A percentile compares a stretch with the other conserved stretches of the same genome.
Evolutionary conservation across 2,329 filamentous ascomycete species (phyloP).

Genomic region (Aspergillus thermomutatus): DNA sequence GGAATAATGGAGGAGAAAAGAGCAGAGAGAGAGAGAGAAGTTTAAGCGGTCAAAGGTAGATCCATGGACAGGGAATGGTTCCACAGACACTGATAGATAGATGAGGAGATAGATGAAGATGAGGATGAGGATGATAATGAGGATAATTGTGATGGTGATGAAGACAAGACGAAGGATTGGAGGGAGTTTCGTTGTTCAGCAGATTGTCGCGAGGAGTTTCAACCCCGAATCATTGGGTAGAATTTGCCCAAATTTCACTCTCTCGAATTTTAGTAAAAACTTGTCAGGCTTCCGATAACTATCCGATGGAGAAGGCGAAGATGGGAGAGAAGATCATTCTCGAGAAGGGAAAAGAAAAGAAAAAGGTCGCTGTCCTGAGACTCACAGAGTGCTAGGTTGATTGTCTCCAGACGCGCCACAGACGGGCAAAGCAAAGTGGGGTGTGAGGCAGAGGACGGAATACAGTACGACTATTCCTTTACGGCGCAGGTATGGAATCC

Average conservation of each 20-base stretch:
- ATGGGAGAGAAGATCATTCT: background rate
- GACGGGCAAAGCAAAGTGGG: constrained; percentile 16
- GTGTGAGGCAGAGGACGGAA: constrained; percentile 4
- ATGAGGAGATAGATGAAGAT: background rate
- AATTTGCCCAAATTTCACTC: background rate
- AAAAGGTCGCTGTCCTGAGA: background rate
- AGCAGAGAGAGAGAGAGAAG: background rate
- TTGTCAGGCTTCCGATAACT: background rate
- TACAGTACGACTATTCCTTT: background rate
- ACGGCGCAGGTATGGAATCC: background rate
- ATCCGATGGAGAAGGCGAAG: background rate
- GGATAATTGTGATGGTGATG: background rate
- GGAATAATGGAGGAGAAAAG: background rate
- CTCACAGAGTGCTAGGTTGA: background rate
- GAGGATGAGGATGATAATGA: background rate
- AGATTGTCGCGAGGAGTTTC: background rate
- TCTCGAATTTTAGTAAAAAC: background rate
- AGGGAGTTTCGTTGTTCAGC: background rate
- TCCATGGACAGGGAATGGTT: background rate
- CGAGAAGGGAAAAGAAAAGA: background rate
- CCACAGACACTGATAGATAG: background rate
- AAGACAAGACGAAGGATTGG: background rate
- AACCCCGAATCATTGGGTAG: background rate
- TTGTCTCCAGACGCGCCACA: constrained; percentile 13
- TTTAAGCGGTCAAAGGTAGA: background rate